Evolutionary conservation across 768 basidiomycete species (phyloP).

Genomic region (Mycena leptocephala): DNA sequence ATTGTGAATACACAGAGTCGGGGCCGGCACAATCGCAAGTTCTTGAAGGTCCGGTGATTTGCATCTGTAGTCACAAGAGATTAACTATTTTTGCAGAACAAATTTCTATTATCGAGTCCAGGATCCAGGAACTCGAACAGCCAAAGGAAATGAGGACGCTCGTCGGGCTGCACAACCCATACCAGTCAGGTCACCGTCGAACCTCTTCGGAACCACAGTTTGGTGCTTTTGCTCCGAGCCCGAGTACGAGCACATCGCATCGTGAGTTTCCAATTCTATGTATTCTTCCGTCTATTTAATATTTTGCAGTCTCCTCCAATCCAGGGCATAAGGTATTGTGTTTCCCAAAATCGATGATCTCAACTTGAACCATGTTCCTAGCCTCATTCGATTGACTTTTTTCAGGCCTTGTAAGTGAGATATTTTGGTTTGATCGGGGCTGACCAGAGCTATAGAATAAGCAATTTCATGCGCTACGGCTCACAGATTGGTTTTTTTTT

Average conservation of each 20-base stretch:
- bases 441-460: neutral
- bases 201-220: neutral
- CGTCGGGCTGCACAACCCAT: constrained; percentile 19
- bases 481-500: constrained; percentile 26
- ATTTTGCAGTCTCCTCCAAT: neutral
- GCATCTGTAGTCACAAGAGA: neutral
- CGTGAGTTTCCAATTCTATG: neutral
- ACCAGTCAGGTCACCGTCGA: neutral
- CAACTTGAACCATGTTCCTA: neutral
- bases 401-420: constrained; percentile 2
- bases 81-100: constrained; percentile 15
- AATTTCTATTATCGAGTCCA: constrained; percentile 26
- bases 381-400: neutral
- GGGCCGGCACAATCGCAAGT: constrained; percentile 20
- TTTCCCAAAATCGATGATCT: neutral
- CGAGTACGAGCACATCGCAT: neutral
- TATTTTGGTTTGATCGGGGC: neutral
- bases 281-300: neutral
- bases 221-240: neutral
- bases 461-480: neutral
- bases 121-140: constrained; percentile 21
- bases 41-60: constrained; percentile 8
- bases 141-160: constrained; percentile 6
- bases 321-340: neutral
- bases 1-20: constrained; percentile 26